phyloP scores from a whole-genome alignment of 176 grass and related monocot genomes.

The Pontederia paniculata region DNA sequence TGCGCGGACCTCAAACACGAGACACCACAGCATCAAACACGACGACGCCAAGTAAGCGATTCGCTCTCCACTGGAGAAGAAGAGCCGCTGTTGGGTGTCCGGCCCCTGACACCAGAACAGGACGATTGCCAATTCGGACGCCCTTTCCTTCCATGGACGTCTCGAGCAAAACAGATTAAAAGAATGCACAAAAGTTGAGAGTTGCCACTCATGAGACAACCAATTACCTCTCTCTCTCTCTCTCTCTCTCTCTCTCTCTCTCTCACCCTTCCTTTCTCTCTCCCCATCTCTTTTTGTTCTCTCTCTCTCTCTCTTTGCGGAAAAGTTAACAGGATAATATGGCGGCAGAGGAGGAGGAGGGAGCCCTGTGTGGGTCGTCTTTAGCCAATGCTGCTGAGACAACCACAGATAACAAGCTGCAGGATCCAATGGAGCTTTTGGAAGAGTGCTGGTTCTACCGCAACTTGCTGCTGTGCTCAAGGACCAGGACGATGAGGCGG shows the following conservation, averaged over 20 bases:
- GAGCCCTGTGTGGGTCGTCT: not conserved
- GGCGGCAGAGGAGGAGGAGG: slow-evolving; percentile 3
- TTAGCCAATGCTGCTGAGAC: not conserved
- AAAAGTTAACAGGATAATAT: slow-evolving; percentile 8
- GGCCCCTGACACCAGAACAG: too few species aligned
- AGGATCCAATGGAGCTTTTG: slow-evolving; percentile 33
- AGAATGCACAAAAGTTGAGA: too few species aligned
- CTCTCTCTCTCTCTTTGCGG: not conserved
- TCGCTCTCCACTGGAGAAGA: too few species aligned
- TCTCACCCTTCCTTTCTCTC: not conserved
- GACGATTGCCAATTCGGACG: too few species aligned
- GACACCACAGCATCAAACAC: too few species aligned
- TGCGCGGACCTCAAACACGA: too few species aligned
- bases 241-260: not conserved
- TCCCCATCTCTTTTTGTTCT: not conserved
- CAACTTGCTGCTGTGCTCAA: slow-evolving; percentile 29
- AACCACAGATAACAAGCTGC: not conserved
- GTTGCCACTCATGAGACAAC: not conserved
- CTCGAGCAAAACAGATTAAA: too few species aligned
- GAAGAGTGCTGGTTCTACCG: slow-evolving; percentile 89
- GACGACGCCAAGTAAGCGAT: too few species aligned
- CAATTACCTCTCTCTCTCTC: not conserved
- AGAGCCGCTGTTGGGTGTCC: too few species aligned
- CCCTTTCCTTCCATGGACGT: too few species aligned
- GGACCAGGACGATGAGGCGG: not conserved